Conservation (phyloP, 1,284 basidiomycete genomes). For the Moesziomyces parantarcticus region DNA sequence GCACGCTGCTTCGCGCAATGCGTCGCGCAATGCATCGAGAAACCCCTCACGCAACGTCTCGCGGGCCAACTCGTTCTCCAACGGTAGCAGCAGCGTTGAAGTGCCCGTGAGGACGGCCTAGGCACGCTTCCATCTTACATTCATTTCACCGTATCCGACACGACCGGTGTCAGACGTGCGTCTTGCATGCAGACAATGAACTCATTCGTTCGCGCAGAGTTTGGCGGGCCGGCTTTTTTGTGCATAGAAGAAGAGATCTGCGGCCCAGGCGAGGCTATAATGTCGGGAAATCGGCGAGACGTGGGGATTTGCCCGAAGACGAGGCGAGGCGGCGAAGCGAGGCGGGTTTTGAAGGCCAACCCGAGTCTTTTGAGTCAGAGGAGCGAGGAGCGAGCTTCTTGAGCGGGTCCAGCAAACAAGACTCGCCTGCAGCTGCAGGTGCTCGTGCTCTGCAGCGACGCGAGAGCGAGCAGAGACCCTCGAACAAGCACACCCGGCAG, state of each 20-base stretch:
- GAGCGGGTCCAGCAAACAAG: background rate
- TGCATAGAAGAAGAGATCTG: too few species aligned
- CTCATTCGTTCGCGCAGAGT: background rate
- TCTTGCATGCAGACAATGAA: background rate
- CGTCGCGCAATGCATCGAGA: constrained; percentile 21
- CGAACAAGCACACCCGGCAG: background rate
- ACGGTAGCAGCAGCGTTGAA: constrained; percentile 27
- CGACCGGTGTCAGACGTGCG: background rate
- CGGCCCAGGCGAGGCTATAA: background rate
- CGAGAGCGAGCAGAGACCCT: background rate
- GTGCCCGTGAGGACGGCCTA: constrained; percentile 23
- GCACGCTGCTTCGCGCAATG: constrained; percentile 35
- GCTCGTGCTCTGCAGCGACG: background rate
- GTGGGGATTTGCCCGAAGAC: background rate
- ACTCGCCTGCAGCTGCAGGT: background rate
- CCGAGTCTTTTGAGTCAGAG: background rate
- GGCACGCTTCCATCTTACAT: background rate
- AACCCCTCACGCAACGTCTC: constrained; percentile 28
- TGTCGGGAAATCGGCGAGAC: too few species aligned
- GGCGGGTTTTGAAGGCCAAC: background rate
- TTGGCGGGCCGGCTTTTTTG: too few species aligned
- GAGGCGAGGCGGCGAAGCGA: background rate
- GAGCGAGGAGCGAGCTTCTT: background rate
- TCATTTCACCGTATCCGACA: background rate
- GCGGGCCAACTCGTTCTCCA: constrained; percentile 34